Conservation (phyloP, 2,329 filamentous ascomycete species). For the Xenoacremonium recifei region DNA sequence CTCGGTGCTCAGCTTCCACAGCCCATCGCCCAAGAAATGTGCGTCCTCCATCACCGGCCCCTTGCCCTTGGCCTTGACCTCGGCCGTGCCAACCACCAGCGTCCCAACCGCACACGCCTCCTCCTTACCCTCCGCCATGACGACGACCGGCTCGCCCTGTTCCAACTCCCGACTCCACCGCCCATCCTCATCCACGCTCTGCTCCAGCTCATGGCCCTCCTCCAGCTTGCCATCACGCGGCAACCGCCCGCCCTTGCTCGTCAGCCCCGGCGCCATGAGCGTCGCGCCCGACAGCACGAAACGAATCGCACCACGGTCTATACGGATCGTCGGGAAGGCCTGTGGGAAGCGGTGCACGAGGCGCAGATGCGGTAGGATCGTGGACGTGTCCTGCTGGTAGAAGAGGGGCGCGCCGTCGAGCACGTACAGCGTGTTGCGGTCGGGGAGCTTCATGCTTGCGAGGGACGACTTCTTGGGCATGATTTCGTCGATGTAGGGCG, state of each 20-base stretch:
- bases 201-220: conserved; percentile 44
- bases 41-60: conserved; percentile 91
- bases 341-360: conserved; percentile 88
- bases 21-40: conserved; percentile 89
- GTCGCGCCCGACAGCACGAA: conserved; percentile 93
- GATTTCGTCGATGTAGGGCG: conserved; percentile 87
- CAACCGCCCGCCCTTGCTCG: conserved; percentile 75
- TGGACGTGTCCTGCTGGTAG: conserved; percentile 78
- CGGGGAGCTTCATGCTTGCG: conserved; percentile 88
- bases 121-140: conserved; percentile 91
- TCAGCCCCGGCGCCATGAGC: conserved; percentile 94
- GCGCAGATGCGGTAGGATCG: conserved; percentile 81
- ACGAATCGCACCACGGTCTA: conserved; percentile 93
- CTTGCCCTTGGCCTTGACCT: conserved; percentile 93
- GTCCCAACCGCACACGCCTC: conserved; percentile 86
- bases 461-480: conserved; percentile 93
- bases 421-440: conserved; percentile 85
- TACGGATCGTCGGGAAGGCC: conserved; percentile 79
- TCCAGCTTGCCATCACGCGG: conserved; percentile 51
- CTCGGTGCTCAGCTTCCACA: conserved; percentile 72
- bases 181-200: conserved; percentile 45
- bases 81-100: conserved; percentile 79
- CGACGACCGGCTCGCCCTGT: conserved; percentile 80
- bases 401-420: conserved; percentile 78
- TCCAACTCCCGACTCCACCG: conserved; percentile 66